phyloP scores from a whole-genome alignment of 345 rosid species.

The Acer yangbiense region DNA sequence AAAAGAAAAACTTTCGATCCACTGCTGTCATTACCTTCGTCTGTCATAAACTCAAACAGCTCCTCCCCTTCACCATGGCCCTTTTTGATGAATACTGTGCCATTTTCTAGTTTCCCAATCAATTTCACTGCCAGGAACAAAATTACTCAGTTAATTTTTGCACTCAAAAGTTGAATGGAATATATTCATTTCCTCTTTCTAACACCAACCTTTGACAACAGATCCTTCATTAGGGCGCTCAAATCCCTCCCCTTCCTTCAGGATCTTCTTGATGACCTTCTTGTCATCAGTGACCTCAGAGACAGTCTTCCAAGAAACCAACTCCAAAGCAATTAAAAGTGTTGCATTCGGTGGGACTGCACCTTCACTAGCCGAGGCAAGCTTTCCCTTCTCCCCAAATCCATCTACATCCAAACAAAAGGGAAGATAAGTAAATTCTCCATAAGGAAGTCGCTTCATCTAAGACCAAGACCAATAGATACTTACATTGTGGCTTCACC shows the following conservation, averaged over 20 bases:
- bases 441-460: background rate
- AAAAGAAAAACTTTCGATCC: background rate
- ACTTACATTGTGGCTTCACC: conserved; percentile 77
- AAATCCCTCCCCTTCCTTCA: conserved; percentile 90
- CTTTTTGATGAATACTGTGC: conserved; percentile 72
- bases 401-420: conserved; percentile 58
- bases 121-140: conserved; percentile 66
- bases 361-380: conserved; percentile 49
- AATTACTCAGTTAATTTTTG: background rate
- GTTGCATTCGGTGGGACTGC: conserved; percentile 86
- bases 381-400: conserved; percentile 86
- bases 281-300: conserved; percentile 79
- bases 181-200: no score
- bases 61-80: conserved; percentile 69
- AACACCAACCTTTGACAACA: conserved; percentile 57
- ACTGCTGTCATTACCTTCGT: conserved; percentile 59
- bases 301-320: conserved; percentile 88
- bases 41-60: conserved; percentile 77
- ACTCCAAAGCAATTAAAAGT: conserved; percentile 57
- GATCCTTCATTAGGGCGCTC: conserved; percentile 88
- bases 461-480: background rate
- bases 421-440: conserved; percentile 11
- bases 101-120: conserved; percentile 82
- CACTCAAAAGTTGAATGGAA: background rate
- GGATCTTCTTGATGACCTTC: conserved; percentile 76